Base-by-base conservation (phyloP, 2,329 filamentous ascomycete genomes). In the Aspergillus sp. region DNA sequence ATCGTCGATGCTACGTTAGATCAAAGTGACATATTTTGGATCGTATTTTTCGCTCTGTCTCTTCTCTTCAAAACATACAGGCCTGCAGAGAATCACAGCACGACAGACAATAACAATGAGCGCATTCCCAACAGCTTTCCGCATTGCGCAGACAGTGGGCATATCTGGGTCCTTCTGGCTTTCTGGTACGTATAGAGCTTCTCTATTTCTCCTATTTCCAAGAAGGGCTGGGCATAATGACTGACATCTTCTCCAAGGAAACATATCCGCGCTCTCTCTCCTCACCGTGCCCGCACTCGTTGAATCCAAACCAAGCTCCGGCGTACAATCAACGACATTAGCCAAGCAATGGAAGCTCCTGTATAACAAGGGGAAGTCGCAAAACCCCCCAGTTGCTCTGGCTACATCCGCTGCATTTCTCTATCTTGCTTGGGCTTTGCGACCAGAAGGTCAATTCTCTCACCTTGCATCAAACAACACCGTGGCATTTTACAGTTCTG, bases 101-200 rank as follows among this genome's bases (percentile, higher is more conserved):
- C 19, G 19, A 19, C 19, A 19, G 19, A 34, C 33, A 34, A 34
- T 9, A 1, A 35, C 10, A 30, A 61, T 59, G 52, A 39, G 39
- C 32, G 43, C 53, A 11, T 50, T 45, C 37, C 48, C 57, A 7
- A 13, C 52, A 4, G 49, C 48, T 19, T 53, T 62, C 37, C 54
- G 52, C 26, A 19, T 57, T 28, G 60, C 60, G 11, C 61, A 63
- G 36, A 52, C 47, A 6, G 38, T 62, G 6, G 61, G 59, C 37
- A 43, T 62, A 8, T 57, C 51, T 5, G 60, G 61, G 10, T 54
- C 61, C 13, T 56, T 54, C n/a, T 64, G 57, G 54, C 47, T 64
- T 13, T 55, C 58, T 10, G 60, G 60, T 61, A 54, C 37, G 43
- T 45, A 7, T 30, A 31, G 26, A 9, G 9, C 8, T 9, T n/a